Percentiles rank a stretch among this genome's conserved stretches.
Evolutionary conservation across 2,329 filamentous ascomycete species (phyloP).

Genomic region (Podosphaera leucotricha): DNA sequence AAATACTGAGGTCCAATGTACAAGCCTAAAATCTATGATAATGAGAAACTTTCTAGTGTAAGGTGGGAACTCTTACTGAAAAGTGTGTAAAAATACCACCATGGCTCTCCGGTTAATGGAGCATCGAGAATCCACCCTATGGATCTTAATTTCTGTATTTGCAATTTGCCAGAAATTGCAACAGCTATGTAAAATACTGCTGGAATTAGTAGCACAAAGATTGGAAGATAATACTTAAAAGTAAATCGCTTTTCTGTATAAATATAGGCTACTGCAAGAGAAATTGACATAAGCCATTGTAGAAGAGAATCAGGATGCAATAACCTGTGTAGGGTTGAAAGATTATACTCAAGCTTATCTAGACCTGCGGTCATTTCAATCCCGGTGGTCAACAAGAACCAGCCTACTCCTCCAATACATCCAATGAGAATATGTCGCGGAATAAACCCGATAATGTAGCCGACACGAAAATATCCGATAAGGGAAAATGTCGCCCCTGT

Average conservation of each 20-base stretch:
- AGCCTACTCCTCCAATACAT: constrained; percentile 91
- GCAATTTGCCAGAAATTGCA: constrained; percentile 39
- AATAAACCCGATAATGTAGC: constrained; percentile 89
- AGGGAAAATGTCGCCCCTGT: constrained; percentile 81
- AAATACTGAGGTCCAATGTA: constrained; percentile 64
- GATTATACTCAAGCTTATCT: constrained; percentile 60
- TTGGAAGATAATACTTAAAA: constrained; percentile 66
- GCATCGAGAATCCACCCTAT: constrained; percentile 81
- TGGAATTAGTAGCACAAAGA: constrained; percentile 64
- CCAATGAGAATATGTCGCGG: constrained; percentile 89
- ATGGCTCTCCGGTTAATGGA: constrained; percentile 65
- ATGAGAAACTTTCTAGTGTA: constrained; percentile 3
- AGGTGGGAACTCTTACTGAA: constrained; percentile 46
- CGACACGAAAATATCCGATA: constrained; percentile 69
- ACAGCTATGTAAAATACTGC: constrained; percentile 59
- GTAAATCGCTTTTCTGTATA: constrained; percentile 51
- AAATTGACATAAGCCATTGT: constrained; percentile 64
- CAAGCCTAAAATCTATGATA: constrained; percentile 45
- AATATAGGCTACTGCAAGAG: constrained; percentile 53
- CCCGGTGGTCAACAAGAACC: constrained; percentile 78
- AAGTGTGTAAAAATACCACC: constrained; percentile 94
- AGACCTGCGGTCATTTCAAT: constrained; percentile 82
- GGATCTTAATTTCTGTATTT: constrained; percentile 41
- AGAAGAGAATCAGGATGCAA: constrained; percentile 49
- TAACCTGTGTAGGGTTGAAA: constrained; percentile 52